These are phyloP conservation scores for Mortierella sp. DNA, from an alignment of 371 early-diverging fungal genomes.

Conservation along the genomic window DNA sequence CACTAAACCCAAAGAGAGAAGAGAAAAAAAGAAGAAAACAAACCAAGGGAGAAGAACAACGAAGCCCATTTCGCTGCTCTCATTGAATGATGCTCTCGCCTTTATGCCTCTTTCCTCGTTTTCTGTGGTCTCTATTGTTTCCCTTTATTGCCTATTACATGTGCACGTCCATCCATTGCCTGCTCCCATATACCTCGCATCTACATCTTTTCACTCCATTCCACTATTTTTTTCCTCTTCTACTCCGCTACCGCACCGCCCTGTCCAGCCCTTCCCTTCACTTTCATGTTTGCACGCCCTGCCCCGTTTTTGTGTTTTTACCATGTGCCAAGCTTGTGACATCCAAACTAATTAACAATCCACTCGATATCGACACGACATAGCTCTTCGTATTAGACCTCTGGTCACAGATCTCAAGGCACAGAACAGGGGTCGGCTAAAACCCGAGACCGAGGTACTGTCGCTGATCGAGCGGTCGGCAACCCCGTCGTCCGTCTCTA, in stretches of 20 bases:
- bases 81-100: not conserved
- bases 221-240: not conserved
- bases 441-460: constrained; percentile 62
- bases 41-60: not conserved
- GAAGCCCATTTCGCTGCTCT: not conserved
- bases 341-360: not conserved
- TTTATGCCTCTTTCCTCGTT: not conserved
- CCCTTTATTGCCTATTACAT: not conserved
- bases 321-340: not conserved
- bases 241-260: constrained; percentile 11
- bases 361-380: not conserved
- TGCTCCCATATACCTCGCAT: constrained; percentile 6
- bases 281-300: not conserved
- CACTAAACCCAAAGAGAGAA: not conserved
- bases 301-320: too few species aligned
- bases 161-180: not conserved
- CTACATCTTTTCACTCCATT: not conserved
- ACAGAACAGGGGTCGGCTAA: constrained; percentile 38
- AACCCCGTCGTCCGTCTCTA: constrained; percentile 53
- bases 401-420: constrained; percentile 46
- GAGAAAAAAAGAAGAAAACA: not conserved
- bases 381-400: constrained; percentile 72
- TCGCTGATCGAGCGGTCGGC: constrained; percentile 59
- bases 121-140: not conserved
- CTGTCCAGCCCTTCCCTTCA: not conserved